These are phyloP conservation scores for Erucastrum elatum DNA, from an alignment of 345 rosid genomes.

Conservation along the genomic window DNA sequence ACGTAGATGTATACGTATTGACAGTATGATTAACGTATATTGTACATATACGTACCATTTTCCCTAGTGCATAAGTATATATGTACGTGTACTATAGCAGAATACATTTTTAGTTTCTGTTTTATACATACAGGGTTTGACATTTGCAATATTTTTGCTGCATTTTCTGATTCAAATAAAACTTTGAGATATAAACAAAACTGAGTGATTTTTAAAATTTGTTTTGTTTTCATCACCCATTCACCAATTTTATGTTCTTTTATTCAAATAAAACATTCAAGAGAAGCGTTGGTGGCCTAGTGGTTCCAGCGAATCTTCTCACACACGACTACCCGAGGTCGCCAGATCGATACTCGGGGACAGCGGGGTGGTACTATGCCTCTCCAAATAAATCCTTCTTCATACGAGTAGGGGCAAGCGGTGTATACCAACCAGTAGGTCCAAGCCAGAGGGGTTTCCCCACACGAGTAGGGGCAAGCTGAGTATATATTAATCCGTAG, in stretches of 20 bases:
- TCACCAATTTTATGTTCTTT: neutral
- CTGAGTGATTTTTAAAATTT: neutral
- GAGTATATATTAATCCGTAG: too few species aligned
- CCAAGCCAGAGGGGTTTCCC: too few species aligned
- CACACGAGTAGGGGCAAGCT: too few species aligned
- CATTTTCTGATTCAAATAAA: neutral
- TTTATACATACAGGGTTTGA: neutral
- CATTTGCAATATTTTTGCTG: neutral
- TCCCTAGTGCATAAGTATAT: neutral
- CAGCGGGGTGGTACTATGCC: too few species aligned
- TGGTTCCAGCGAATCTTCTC: too few species aligned
- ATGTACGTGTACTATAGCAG: neutral
- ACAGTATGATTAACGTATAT: neutral
- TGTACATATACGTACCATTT: neutral
- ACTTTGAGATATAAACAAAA: neutral
- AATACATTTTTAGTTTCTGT: neutral
- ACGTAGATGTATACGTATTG: constrained; percentile 20
- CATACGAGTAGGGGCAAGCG: too few species aligned
- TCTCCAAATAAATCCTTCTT: too few species aligned
- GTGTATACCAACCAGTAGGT: too few species aligned
- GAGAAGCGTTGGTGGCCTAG: too few species aligned
- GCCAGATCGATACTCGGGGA: too few species aligned
- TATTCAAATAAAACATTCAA: neutral
- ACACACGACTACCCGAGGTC: too few species aligned
- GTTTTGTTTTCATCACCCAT: neutral